Base-by-base conservation (phyloP, 129 eudicot species). In the Saussurea involucrata region DNA sequence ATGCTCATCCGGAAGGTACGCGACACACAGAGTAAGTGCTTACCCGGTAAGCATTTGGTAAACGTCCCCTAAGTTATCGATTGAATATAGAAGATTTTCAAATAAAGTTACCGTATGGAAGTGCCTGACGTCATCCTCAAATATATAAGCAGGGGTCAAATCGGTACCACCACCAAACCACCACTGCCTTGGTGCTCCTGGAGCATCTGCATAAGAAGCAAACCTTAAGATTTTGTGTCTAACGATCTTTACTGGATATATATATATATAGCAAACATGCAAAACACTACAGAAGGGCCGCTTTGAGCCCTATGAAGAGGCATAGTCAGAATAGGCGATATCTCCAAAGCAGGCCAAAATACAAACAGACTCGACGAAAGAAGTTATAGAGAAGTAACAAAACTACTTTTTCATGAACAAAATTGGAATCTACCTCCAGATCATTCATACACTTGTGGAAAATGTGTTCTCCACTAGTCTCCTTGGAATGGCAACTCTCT, bases 131-230 rank as follows among this genome's bases (percentile, higher is more conserved):
- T 95, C 99, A 79, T 95, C 99, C 80, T 92, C 97, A 79, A 92
- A 90, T 71, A 95, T 86, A 86, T 95, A 95, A 68, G 99, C 91
- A 69, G 99, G 99, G 29, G 97, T 95, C 83, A 92, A 80, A 85
- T 95, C 99, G 28, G 99, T 95, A 76, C 99, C 99, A 20, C 99
- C 99, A 58, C 97, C 99, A 75, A 95, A 95, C 99, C 99, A 95
- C 99, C 99, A 95, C 29, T 85, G 90, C 34, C 96, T 85, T 55
- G 99, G 99, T 57, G 99, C 99, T 76, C 99, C 99, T 6, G 99
- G 96, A 85, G 95, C 82, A 88, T 95, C 99, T 95, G 87, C 70
- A 71, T 18, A 32, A 75, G 37, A 46, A 82, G 33, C n/a, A 36
- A 24, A 53, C n/a, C 22, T 53, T 53, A 53, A 53, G 61, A 27